Conservation (phyloP, 768 basidiomycete genomes). For the Naganishia vaughanmartiniae region DNA sequence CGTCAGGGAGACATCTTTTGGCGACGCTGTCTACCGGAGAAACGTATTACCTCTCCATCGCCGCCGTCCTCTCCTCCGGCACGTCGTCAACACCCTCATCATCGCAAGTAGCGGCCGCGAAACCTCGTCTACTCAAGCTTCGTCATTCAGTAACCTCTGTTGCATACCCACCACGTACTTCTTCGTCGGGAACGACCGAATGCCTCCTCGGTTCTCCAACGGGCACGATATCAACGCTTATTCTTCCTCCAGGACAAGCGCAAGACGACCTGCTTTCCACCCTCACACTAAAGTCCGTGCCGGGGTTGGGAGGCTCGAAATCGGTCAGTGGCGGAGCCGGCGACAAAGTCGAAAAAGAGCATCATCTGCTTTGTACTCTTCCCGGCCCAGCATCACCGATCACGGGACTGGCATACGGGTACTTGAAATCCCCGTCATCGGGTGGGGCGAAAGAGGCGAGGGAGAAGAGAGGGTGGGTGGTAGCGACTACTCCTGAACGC, state of each 20-base stretch:
- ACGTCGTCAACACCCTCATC: slow-evolving; percentile 76
- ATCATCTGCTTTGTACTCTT: slow-evolving; percentile 55
- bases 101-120: slow-evolving; percentile 62
- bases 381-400: slow-evolving; percentile 73
- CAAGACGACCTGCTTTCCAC: slow-evolving; percentile 72
- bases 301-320: slow-evolving; percentile 33
- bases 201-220: slow-evolving; percentile 81
- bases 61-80: slow-evolving; percentile 45
- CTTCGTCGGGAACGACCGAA: slow-evolving; percentile 63
- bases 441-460: slow-evolving; percentile 32
- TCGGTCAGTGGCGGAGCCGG: slow-evolving; percentile 11
- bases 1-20: slow-evolving; percentile 84
- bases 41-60: slow-evolving; percentile 78
- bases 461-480: slow-evolving; percentile 58
- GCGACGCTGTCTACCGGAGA: slow-evolving; percentile 84
- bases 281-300: slow-evolving; percentile 69
- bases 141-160: slow-evolving; percentile 71
- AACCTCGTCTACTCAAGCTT: too few species aligned
- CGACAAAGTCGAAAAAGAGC: slow-evolving; percentile 45
- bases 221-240: slow-evolving; percentile 80
- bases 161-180: slow-evolving; percentile 78
- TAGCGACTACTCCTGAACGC: slow-evolving; percentile 79
- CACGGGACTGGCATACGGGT: slow-evolving; percentile 79
- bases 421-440: slow-evolving; percentile 50
- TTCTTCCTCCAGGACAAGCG: slow-evolving; percentile 67